phyloP scores from a whole-genome alignment of 139 green algal species.

The Ettlia oleoabundans region DNA sequence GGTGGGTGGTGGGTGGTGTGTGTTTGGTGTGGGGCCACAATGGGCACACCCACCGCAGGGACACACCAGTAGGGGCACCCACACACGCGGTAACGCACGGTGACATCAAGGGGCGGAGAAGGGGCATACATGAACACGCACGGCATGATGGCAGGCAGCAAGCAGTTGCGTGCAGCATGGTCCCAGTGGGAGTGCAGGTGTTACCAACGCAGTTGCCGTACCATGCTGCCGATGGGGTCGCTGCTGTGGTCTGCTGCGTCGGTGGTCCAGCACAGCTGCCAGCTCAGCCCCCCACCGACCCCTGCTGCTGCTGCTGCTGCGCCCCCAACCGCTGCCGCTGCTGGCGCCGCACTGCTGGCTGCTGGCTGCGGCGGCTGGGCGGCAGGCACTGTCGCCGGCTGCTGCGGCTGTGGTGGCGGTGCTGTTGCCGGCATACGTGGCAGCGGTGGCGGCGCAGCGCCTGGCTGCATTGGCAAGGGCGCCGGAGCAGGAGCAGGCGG shows the following conservation, averaged over 20 bases:
- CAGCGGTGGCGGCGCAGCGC: neutral
- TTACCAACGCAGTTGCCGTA: neutral
- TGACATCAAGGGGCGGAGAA: too few relatives aligned
- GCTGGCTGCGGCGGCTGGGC: neutral
- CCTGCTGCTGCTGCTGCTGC: neutral
- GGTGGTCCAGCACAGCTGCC: constrained; percentile 39
- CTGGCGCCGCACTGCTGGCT: neutral
- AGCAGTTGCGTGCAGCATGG: too few relatives aligned
- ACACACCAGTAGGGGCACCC: too few relatives aligned
- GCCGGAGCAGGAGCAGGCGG: neutral
- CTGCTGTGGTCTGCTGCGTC: constrained; percentile 22
- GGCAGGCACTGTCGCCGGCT: neutral
- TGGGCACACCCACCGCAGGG: too few relatives aligned
- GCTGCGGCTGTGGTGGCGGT: neutral
- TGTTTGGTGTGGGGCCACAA: too few relatives aligned
- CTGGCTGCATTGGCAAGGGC: neutral
- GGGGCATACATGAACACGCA: too few relatives aligned
- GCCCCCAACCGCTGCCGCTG: neutral
- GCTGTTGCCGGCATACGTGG: neutral
- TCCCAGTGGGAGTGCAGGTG: too few relatives aligned
- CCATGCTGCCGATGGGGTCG: constrained; percentile 18
- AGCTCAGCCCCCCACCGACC: neutral
- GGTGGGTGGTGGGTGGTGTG: too few relatives aligned
- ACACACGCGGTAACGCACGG: too few relatives aligned
- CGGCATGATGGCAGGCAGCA: too few relatives aligned